phyloP scores from a whole-genome alignment of 768 basidiomycete genomes.

The Lentinula edodes region DNA sequence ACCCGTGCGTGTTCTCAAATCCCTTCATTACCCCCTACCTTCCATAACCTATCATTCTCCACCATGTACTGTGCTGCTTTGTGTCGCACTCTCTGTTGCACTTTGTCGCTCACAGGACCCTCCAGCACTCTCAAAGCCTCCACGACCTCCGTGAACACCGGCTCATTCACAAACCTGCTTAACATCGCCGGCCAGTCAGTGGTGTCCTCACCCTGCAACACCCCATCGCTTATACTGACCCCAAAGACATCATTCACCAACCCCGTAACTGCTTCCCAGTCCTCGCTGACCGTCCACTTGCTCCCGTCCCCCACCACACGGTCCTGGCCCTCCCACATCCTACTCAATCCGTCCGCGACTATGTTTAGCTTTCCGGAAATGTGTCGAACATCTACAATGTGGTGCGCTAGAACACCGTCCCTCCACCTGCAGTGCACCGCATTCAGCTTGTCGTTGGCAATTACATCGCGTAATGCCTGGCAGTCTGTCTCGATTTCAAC shows the following conservation, averaged over 20 bases:
- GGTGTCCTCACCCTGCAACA: background rate
- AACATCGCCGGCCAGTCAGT: background rate
- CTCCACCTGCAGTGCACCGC: slow-evolving; percentile 24
- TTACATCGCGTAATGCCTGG: slow-evolving; percentile 10
- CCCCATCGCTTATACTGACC: background rate
- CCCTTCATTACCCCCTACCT: background rate
- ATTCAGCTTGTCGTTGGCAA: slow-evolving; percentile 18
- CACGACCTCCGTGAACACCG: slow-evolving; percentile 1
- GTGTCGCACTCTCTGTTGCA: slow-evolving; percentile 11
- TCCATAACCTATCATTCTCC: slow-evolving; percentile 17
- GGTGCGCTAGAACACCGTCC: slow-evolving; percentile 19
- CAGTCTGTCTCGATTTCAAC: too few species aligned
- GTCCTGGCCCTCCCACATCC: background rate
- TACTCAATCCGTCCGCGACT: slow-evolving; percentile 26
- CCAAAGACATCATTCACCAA: slow-evolving; percentile 8
- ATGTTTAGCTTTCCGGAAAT: slow-evolving; percentile 16
- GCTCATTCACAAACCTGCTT: background rate
- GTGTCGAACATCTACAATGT: slow-evolving; percentile 18
- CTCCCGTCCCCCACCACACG: slow-evolving; percentile 18
- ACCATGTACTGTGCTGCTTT: slow-evolving; percentile 15
- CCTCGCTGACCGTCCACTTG: slow-evolving; percentile 24
- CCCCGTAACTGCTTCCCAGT: slow-evolving; percentile 10
- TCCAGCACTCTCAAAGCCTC: background rate
- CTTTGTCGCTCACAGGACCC: background rate
- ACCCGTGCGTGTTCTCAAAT: background rate